Conservation (phyloP, 169 alveolate genomes). For the Sarcocystis neurona region DNA sequence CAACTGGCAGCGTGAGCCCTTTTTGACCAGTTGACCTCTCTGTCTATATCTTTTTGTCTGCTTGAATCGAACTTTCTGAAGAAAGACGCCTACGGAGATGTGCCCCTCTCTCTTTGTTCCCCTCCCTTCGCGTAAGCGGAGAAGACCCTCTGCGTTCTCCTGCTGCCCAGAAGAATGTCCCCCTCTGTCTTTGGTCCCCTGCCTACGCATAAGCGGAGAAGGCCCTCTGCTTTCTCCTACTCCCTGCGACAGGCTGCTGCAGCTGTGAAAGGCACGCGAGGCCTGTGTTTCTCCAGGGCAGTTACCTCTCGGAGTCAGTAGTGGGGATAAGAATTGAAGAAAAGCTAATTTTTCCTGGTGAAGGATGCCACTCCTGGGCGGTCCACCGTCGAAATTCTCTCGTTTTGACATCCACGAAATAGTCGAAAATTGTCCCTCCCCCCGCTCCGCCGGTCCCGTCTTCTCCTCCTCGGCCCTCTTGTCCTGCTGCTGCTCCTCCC, state of each 20-base stretch:
- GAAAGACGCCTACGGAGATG: background rate
- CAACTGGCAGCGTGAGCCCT: background rate
- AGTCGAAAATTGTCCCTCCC: slow-evolving; percentile 55
- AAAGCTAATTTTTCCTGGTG: slow-evolving; percentile 80
- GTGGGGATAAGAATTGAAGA: slow-evolving; percentile 94
- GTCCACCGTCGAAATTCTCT: slow-evolving; percentile 26
- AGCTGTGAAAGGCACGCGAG: too few species aligned
- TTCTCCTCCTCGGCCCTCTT: background rate
- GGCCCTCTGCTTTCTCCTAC: too few species aligned
- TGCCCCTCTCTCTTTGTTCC: background rate
- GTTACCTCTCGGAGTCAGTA: slow-evolving; percentile 81
- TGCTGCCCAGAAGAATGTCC: too few species aligned
- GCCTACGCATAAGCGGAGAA: too few species aligned
- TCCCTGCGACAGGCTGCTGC: background rate
- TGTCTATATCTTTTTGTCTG: too few species aligned
- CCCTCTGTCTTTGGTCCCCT: background rate
- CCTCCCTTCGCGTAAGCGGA: background rate
- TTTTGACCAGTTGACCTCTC: too few species aligned
- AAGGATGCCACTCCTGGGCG: slow-evolving; percentile 80
- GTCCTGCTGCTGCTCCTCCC: too few species aligned
- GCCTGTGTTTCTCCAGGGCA: too few species aligned
- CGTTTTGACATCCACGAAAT: slow-evolving; percentile 51
- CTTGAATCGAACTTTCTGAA: too few species aligned
- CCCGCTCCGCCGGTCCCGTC: slow-evolving; percentile 15
- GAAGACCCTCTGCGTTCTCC: background rate